Percentiles rank a stretch among this genome's conserved stretches.
phyloP scores from a whole-genome alignment of 73 alveolate genomes.

The Paramecium primaurelia region DNA sequence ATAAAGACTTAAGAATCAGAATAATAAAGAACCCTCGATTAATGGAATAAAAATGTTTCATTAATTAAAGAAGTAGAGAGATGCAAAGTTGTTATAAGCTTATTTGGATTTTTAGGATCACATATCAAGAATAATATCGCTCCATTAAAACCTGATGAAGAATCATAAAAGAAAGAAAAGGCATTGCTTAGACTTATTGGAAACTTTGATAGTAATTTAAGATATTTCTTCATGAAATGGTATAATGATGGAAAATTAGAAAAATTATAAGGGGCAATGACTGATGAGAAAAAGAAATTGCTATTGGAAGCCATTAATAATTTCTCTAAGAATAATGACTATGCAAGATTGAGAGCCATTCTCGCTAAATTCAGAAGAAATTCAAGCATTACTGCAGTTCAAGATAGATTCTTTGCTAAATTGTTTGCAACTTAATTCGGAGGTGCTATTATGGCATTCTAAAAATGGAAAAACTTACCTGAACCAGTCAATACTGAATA shows the following conservation, averaged over 20 bases:
- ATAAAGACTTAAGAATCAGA: conserved; percentile 43
- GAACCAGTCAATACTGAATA: conserved; percentile 12
- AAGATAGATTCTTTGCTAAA: conserved; percentile 40
- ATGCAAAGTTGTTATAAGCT: background rate
- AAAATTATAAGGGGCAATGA: conserved; percentile 6
- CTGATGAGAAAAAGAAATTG: conserved; percentile 25
- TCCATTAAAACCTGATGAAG: background rate
- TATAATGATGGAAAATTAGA: background rate
- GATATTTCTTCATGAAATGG: conserved; percentile 9
- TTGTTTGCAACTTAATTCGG: conserved; percentile 7
- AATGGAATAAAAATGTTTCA: conserved; percentile 6
- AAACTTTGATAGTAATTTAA: background rate
- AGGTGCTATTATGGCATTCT: conserved; percentile 6
- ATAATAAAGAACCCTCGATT: background rate
- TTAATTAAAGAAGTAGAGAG: background rate
- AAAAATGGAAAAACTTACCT: conserved; percentile 41
- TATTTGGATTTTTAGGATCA: background rate
- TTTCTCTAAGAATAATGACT: background rate
- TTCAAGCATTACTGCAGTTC: background rate
- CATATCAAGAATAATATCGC: background rate
- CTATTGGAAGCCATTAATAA: background rate
- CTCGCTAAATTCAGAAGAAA: conserved; percentile 4
- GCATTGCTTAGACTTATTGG: background rate
- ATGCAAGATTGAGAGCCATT: background rate
- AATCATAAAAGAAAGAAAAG: background rate